A percentile compares a stretch with the other conserved stretches of the same genome.
Conservation (phyloP, 2,329 filamentous ascomycete species). For the Diaporthe sp. region DNA sequence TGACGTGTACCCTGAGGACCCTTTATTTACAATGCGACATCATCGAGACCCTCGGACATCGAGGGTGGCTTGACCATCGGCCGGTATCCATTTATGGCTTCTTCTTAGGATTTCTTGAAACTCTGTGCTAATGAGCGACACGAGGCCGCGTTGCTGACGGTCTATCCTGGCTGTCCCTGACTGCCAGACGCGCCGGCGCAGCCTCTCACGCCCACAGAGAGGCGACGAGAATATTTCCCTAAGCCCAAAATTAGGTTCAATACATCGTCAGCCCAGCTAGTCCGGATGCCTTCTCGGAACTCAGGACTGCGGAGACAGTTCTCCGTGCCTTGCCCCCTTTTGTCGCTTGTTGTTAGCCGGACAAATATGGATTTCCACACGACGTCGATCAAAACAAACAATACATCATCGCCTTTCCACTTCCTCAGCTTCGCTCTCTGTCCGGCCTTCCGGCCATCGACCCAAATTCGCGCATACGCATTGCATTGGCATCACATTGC, state of each 20-base stretch:
- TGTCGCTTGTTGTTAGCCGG: neutral
- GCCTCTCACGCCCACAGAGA: neutral
- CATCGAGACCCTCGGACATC: conserved; percentile 29
- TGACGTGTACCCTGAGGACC: conserved; percentile 30
- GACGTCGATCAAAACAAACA: conserved; percentile 34
- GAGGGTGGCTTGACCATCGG: neutral
- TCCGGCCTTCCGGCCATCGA: neutral
- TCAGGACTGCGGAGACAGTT: neutral
- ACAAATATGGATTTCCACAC: conserved; percentile 8
- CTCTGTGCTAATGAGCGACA: conserved; percentile 5
- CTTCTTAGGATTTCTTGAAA: neutral
- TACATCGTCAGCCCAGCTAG: conserved; percentile 12
- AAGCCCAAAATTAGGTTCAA: conserved; percentile 9
- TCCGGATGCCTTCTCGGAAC: neutral
- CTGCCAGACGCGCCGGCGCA: neutral
- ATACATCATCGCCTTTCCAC: neutral
- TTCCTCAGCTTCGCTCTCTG: neutral
- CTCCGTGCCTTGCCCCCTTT: neutral
- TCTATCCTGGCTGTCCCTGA: conserved; percentile 13
- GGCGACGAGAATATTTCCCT: neutral
- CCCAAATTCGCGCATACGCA: neutral
- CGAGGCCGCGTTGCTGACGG: conserved; percentile 18
- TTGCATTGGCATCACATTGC: conserved; percentile 2
- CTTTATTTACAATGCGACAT: conserved; percentile 30
- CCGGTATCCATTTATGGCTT: neutral